These are phyloP conservation scores for Polyporus tsugae DNA, from an alignment of 1,284 basidiomycete genomes.

Conservation along the genomic window DNA sequence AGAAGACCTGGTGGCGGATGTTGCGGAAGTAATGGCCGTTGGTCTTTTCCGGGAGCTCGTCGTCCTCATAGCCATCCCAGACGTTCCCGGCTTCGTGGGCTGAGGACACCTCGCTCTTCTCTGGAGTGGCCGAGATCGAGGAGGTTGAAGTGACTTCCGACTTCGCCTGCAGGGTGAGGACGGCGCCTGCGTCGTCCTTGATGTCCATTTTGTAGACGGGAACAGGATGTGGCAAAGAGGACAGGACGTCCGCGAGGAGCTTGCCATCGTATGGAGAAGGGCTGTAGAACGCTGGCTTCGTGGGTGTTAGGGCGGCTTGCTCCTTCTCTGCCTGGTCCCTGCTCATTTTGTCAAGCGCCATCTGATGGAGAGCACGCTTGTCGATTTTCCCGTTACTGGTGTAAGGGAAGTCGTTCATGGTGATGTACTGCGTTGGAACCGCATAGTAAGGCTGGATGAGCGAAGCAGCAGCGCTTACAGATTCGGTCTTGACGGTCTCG, in stretches of 20 bases:
- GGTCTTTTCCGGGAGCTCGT: slow-evolving; percentile 57
- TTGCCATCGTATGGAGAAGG: slow-evolving; percentile 35
- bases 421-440: slow-evolving; percentile 56
- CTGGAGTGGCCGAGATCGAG: slow-evolving; percentile 18
- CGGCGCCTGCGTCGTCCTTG: slow-evolving; percentile 20
- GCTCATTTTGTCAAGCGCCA: slow-evolving; percentile 46
- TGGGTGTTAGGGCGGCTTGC: slow-evolving; percentile 28
- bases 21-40: slow-evolving; percentile 57
- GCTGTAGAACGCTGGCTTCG: slow-evolving; percentile 36
- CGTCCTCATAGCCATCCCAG: slow-evolving; percentile 63
- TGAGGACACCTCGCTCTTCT: slow-evolving; percentile 28
- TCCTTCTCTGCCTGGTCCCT: slow-evolving; percentile 28
- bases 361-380: slow-evolving; percentile 55
- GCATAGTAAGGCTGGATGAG: slow-evolving; percentile 68
- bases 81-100: slow-evolving; percentile 40
- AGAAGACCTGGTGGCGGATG: slow-evolving; percentile 61
- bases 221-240: slow-evolving; percentile 29
- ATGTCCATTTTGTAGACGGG: slow-evolving; percentile 34
- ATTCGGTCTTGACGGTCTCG: slow-evolving; percentile 46
- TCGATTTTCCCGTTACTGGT: slow-evolving; percentile 59
- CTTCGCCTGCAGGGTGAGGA: slow-evolving; percentile 25
- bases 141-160: slow-evolving; percentile 7
- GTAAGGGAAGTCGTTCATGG: slow-evolving; percentile 55
- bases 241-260: slow-evolving; percentile 33
- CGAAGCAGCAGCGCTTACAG: slow-evolving; percentile 52